Percentiles rank a stretch among this genome's conserved stretches.
These are phyloP conservation scores for Posidonia oceanica DNA, from an alignment of 116 monocot species.

Conservation along the genomic window DNA sequence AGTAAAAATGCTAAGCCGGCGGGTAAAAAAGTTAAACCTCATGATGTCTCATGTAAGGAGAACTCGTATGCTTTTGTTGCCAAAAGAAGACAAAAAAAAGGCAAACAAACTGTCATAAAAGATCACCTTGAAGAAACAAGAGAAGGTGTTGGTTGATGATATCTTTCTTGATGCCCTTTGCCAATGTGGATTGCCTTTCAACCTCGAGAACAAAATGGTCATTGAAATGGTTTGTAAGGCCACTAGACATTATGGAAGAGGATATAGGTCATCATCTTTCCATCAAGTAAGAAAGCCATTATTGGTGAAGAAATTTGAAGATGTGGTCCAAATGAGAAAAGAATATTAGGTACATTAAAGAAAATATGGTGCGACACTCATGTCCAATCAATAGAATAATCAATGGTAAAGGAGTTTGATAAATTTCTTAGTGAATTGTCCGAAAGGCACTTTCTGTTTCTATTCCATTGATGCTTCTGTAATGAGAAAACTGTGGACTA, in stretches of 20 bases:
- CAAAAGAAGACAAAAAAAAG: neutral
- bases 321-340: neutral
- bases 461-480: no score
- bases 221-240: no score
- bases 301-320: neutral
- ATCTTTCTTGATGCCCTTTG: neutral
- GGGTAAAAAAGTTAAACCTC: no score
- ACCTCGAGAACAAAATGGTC: neutral
- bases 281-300: neutral
- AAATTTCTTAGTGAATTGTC: no score
- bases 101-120: neutral
- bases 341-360: neutral
- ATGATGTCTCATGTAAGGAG: neutral
- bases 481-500: no score
- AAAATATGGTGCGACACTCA: no score
- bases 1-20: no score
- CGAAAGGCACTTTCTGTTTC: no score
- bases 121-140: neutral
- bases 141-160: neutral
- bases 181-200: neutral
- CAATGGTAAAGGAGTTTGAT: no score
- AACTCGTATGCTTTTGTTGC: neutral
- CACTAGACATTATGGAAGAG: no score
- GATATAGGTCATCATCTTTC: no score
- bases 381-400: no score